Percentiles rank a stretch among this genome's conserved stretches.
Conservation (phyloP, 345 rosid genomes). For the Aquilaria sinensis region DNA sequence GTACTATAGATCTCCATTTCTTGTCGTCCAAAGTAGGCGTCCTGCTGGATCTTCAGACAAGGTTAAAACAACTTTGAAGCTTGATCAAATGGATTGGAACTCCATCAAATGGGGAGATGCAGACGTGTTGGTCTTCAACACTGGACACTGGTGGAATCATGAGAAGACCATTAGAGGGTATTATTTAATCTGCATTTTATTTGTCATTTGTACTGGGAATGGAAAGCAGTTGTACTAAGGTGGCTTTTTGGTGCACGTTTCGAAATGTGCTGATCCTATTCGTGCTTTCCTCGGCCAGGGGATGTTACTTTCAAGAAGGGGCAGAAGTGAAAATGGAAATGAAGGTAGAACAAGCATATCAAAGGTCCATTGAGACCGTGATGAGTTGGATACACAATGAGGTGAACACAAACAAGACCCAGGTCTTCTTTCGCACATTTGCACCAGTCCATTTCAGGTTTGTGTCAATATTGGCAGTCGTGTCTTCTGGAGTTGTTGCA, state of each 20-base stretch:
- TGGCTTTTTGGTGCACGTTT: no score
- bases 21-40: conserved; percentile 75
- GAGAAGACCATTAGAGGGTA: conserved; percentile 94
- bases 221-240: no score
- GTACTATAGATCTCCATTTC: conserved; percentile 86
- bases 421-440: conserved; percentile 79
- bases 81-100: conserved; percentile 87
- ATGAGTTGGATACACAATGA: conserved; percentile 58
- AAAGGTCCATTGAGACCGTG: conserved; percentile 60
- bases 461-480: background rate
- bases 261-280: background rate
- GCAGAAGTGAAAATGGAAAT: conserved; percentile 45
- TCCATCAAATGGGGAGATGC: conserved; percentile 67
- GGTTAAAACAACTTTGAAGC: conserved; percentile 64
- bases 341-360: conserved; percentile 56
- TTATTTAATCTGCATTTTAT: no score
- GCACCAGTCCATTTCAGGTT: conserved; percentile 99
- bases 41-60: conserved; percentile 47
- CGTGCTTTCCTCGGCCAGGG: conserved; percentile 33
- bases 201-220: no score
- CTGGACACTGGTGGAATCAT: conserved; percentile 96
- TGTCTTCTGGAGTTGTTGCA: background rate
- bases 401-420: conserved; percentile 63
- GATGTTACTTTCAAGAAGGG: conserved; percentile 90
- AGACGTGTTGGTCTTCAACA: conserved; percentile 74